phyloP scores from a whole-genome alignment of 2,329 filamentous ascomycete genomes.

The Penicillium occitanis region DNA sequence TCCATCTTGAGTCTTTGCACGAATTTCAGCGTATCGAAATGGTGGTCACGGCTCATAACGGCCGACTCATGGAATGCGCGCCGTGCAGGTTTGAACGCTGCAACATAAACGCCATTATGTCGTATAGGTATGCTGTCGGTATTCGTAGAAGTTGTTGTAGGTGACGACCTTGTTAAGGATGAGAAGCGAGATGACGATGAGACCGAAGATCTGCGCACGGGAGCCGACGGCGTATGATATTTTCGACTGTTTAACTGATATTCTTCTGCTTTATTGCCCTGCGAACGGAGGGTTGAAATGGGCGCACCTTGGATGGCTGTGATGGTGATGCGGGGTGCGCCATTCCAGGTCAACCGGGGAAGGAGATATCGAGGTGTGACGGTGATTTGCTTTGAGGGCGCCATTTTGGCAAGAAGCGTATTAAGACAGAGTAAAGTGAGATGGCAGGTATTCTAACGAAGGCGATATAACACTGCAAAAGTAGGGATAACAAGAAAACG shows the following conservation, averaged over 20 bases:
- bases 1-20: constrained; percentile 86
- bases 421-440: background rate
- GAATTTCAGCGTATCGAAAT: constrained; percentile 98
- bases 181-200: constrained; percentile 16
- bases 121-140: constrained; percentile 37
- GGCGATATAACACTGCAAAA: background rate
- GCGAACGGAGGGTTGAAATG: constrained; percentile 25
- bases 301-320: constrained; percentile 31
- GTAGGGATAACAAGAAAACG: background rate
- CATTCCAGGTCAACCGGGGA: constrained; percentile 45
- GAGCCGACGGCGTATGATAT: constrained; percentile 22
- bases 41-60: constrained; percentile 69
- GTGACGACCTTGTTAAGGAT: constrained; percentile 24
- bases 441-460: background rate
- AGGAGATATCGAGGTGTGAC: constrained; percentile 47
- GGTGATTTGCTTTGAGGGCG: constrained; percentile 42
- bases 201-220: constrained; percentile 21
- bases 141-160: constrained; percentile 20
- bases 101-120: constrained; percentile 51
- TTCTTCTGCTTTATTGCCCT: constrained; percentile 22
- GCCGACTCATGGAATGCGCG: constrained; percentile 65
- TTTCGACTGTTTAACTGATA: constrained; percentile 28
- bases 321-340: constrained; percentile 35
- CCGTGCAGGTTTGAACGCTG: constrained; percentile 42
- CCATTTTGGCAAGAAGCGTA: constrained; percentile 33